These are phyloP conservation scores for Drechslerella dactyloides DNA, from an alignment of 2,329 filamentous ascomycete species.

Conservation along the genomic window DNA sequence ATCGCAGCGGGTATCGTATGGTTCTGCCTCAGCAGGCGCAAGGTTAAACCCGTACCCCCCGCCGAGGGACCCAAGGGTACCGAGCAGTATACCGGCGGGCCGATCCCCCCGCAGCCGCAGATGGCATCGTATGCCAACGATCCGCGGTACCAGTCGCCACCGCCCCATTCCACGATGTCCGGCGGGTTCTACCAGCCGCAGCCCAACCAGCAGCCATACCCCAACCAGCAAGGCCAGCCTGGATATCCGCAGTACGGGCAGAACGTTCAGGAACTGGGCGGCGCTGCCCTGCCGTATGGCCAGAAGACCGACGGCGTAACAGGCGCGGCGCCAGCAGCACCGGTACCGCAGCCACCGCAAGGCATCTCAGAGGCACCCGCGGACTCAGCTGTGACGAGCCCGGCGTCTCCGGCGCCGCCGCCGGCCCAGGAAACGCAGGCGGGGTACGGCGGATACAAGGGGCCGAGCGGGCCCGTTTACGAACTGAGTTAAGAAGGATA, in stretches of 20 bases:
- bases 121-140: slow-evolving; percentile 32
- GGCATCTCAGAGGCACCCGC: slow-evolving; percentile 41
- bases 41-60: not conserved
- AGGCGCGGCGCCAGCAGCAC: too few relatives aligned
- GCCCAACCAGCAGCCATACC: slow-evolving; percentile 17
- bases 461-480: slow-evolving; percentile 41
- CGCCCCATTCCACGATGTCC: slow-evolving; percentile 19
- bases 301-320: slow-evolving; percentile 26
- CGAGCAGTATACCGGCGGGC: slow-evolving; percentile 42
- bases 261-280: slow-evolving; percentile 43
- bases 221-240: slow-evolving; percentile 11
- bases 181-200: slow-evolving; percentile 38
- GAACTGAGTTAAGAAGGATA: slow-evolving; percentile 25
- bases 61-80: slow-evolving; percentile 20
- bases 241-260: slow-evolving; percentile 34
- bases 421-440: slow-evolving; percentile 19
- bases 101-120: slow-evolving; percentile 47
- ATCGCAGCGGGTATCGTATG: slow-evolving; percentile 38
- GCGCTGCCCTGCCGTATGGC: slow-evolving; percentile 42
- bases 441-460: slow-evolving; percentile 27
- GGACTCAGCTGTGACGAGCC: slow-evolving; percentile 14
- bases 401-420: slow-evolving; percentile 20
- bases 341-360: slow-evolving; percentile 11
- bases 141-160: slow-evolving; percentile 26
- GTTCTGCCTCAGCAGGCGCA: slow-evolving; percentile 42